Evolutionary conservation across 441 rosid species (phyloP), one percentile per base, ranked within the genome.

Genomic region (Macaranga tanarius): DNA sequence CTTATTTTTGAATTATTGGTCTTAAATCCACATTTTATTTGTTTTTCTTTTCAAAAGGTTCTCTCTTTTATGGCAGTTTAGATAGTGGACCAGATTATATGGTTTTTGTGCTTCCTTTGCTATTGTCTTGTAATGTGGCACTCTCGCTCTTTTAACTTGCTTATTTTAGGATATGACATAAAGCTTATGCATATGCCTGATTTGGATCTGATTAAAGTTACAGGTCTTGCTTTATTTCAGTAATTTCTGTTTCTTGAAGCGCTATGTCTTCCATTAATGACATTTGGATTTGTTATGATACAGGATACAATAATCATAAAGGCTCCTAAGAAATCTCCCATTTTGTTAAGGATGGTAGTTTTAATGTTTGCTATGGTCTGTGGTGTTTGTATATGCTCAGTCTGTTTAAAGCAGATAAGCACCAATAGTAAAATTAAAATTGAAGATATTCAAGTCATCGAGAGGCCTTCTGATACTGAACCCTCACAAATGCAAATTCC

Each of bases 401-500:
- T 85, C 62, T 91, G 97, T 69, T 72, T 92, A 64, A 88, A 85
- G 80, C 97, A 92, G 82, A 85, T 87, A 69, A 83, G 83, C 79
- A 63, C 56, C 26, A 73, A 26, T 26, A 78, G 76, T 66, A 82
- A 76, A 64, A 76, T 79, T 19, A 78, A 72, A 48, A n/a, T 84
- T 45, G 82, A 83, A 56, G 78, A 71, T 69, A 74, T 88, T 17
- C 89, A 79, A 70, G 71, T 87, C 58, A 81, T 79, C 10, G 79
- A 77, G 59, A 73, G 73, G 54, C 84, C 72, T 69, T 8, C 63
- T 60, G 87, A 73, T 64, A 64, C 23, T 51, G 62, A 48, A n/a
- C 23, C 61, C 7, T 48, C 45, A 48, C 67, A 64, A 3, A 28
- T 71, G 20, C 80, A 80, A 73, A 61, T 77, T 67, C 83, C 88